Conservation (phyloP, 805 yeast genomes). For the Candida adriatica region DNA sequence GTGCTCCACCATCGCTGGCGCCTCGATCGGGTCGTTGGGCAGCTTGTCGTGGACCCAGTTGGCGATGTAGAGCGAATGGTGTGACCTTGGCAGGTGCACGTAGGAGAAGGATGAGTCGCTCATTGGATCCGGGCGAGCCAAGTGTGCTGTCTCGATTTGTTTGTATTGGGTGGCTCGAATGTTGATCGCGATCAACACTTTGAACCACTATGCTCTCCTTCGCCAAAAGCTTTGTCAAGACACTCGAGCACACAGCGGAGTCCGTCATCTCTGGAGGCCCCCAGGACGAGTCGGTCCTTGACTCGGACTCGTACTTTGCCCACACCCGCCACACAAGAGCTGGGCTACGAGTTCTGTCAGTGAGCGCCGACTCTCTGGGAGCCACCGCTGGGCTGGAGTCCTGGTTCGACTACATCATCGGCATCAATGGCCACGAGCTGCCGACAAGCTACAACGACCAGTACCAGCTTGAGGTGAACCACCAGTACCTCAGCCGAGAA, state of each 20-base stretch:
- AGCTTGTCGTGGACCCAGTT: conserved; percentile 25
- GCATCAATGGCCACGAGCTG: conserved; percentile 65
- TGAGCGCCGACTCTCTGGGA: conserved; percentile 40
- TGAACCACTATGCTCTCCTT: conserved; percentile 44
- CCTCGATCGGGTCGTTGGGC: conserved; percentile 23
- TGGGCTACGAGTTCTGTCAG: conserved; percentile 56
- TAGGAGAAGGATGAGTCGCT: conserved; percentile 6
- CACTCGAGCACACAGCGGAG: conserved; percentile 38
- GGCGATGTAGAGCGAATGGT: conserved; percentile 27
- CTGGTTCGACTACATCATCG: conserved; percentile 84
- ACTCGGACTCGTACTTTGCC: conserved; percentile 22
- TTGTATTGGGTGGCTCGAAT: not conserved
- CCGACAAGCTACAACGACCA: conserved; percentile 29
- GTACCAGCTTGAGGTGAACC: conserved; percentile 34
- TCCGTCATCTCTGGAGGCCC: conserved; percentile 23
- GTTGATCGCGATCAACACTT: not conserved
- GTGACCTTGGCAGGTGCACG: conserved; percentile 21
- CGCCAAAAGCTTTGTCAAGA: conserved; percentile 55
- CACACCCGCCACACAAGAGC: conserved; percentile 25
- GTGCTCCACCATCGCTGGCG: conserved; percentile 11
- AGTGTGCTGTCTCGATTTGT: too few relatives aligned
- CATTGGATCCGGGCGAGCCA: too few relatives aligned
- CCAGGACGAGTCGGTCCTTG: conserved; percentile 19
- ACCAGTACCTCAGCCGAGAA: conserved; percentile 36
- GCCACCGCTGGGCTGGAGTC: conserved; percentile 58